These are phyloP conservation scores for Sporobolomyces pararoseus DNA, from an alignment of 768 basidiomycete species.

Conservation along the genomic window DNA sequence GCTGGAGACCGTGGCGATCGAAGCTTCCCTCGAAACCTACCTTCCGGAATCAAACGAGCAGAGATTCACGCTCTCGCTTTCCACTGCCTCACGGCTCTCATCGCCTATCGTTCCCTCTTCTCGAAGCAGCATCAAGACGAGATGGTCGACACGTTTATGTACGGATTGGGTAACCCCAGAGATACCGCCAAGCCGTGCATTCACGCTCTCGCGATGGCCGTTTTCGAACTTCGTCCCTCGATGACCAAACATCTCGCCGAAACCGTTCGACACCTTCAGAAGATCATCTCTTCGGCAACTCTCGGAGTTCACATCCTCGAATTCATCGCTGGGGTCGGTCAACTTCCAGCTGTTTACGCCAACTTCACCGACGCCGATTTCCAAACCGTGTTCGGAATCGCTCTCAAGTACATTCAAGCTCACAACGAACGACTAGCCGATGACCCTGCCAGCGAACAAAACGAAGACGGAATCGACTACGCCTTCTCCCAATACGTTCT, in stretches of 20 bases:
- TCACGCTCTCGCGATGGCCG: slow-evolving; percentile 78
- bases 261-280: slow-evolving; percentile 79
- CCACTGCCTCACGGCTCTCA: slow-evolving; percentile 77
- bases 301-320: slow-evolving; percentile 96
- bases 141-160: slow-evolving; percentile 52
- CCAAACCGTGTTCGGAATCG: slow-evolving; percentile 90
- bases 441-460: slow-evolving; percentile 22
- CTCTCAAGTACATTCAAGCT: slow-evolving; percentile 84
- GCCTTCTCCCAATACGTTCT: slow-evolving; percentile 52
- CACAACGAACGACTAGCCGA: slow-evolving; percentile 55
- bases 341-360: slow-evolving; percentile 69
- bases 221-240: slow-evolving; percentile 78
- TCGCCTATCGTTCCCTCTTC: slow-evolving; percentile 79
- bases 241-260: slow-evolving; percentile 72
- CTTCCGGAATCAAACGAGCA: slow-evolving; percentile 57
- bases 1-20: slow-evolving; percentile 58
- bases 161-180: slow-evolving; percentile 50
- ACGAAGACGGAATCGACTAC: slow-evolving; percentile 61
- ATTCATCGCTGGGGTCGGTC: slow-evolving; percentile 80
- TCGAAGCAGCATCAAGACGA: slow-evolving; percentile 54
- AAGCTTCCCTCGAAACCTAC: slow-evolving; percentile 43
- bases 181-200: slow-evolving; percentile 74
- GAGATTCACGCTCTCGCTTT: slow-evolving; percentile 86
- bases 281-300: slow-evolving; percentile 88
- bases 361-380: slow-evolving; percentile 89